Base-by-base conservation (phyloP, 1,139 yeast species). In the Ogataea hybrid region DNA sequence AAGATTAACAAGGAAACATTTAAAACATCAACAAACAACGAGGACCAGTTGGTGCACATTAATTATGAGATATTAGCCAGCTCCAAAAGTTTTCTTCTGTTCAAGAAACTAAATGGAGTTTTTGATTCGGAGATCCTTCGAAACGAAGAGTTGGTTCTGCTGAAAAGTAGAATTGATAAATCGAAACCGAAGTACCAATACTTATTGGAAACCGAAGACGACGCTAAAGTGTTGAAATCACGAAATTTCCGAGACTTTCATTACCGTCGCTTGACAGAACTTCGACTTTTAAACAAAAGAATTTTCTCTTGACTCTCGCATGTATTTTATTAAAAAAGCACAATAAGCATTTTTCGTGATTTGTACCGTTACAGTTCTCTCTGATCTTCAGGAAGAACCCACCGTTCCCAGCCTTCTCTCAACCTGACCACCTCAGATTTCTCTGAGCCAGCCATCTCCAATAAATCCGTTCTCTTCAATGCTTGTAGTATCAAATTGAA, bases 371-470 rank as follows among this genome's bases (percentile, higher is more conserved):
- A 31, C 4, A 10, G 64, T 17, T 63, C 61, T 48, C 79, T 68
- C 48, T 71, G 73, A 20, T 60, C 66, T 25, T 47, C 46, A 1
- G 77, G 73, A 36, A 76, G 51, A 27, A 78, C 67, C 81, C 81
- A 77, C 42, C 61, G 64, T 32, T 67, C 62, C 72, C 74, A 75
- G 42, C 64, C 69, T 30, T 61, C 55, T 27, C 57, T 59, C 16
- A 73, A 62, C 44, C 82, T 68, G 14, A 76, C 64, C 51, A 67
- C 68, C 42, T 37, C 46, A 18, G 46, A 54, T 14, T 52, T 47
- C 17, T 54, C 55, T 3, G 49, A 37, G 9, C 47, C 75, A 71
- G 39, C 63, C 53, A 40, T 70, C 54, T 58, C 74, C 71, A 51
- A 65, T 5, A 12, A 20, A 2, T 49, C 49, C 17, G 42, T 30